Conservation (phyloP, 306 rosid genomes). For the Quercus gilva region DNA sequence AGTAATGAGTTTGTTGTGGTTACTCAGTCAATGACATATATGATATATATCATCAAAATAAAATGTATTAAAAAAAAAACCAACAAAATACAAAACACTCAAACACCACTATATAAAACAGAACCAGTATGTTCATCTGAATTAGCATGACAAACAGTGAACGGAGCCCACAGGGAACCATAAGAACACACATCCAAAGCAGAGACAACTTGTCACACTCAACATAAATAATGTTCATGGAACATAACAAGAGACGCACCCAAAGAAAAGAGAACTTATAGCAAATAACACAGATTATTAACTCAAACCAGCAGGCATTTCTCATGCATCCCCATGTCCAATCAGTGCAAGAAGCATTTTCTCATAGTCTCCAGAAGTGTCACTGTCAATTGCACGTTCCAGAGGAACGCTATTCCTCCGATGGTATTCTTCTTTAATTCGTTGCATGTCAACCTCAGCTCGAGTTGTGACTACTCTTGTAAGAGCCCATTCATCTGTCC, state of each 20-base stretch:
- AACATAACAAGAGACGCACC: background rate
- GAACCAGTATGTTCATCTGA: background rate
- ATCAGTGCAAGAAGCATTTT: conserved; percentile 63
- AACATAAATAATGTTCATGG: background rate
- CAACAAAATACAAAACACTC: background rate
- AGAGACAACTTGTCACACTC: background rate
- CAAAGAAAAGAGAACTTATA: background rate
- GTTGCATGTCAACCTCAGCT: conserved; percentile 79
- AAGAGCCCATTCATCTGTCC: conserved; percentile 83
- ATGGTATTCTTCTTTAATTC: conserved; percentile 74
- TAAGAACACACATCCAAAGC: background rate
- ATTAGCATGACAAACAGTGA: background rate
- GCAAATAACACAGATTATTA: background rate
- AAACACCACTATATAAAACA: background rate
- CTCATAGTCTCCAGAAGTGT: conserved; percentile 76
- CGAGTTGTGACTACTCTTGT: conserved; percentile 80
- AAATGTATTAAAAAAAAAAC: no score
- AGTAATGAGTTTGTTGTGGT: background rate
- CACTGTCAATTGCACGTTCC: conserved; percentile 55
- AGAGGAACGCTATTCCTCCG: conserved; percentile 76
- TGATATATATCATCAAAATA: background rate
- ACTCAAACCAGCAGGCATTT: background rate
- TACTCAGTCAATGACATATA: background rate
- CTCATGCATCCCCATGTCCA: conserved; percentile 56
- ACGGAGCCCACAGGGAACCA: background rate